phyloP scores from a whole-genome alignment of 257 asterid species.

The Solanum sparsipilum region DNA sequence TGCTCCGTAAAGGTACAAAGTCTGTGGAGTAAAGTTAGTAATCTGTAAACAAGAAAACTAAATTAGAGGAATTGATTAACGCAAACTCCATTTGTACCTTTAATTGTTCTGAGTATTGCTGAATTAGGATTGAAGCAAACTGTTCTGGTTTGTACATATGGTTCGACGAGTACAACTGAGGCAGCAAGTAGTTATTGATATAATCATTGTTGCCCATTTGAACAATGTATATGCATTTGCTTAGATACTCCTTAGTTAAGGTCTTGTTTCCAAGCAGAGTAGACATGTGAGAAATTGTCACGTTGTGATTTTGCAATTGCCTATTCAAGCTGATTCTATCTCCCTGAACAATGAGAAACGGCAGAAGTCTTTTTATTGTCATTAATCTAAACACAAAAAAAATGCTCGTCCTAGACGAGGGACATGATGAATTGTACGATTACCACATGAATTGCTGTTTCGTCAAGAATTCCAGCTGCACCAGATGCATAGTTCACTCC shows the following conservation, averaged over 20 bases:
- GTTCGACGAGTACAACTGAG: slow-evolving; percentile 30
- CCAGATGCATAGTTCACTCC: slow-evolving; percentile 15
- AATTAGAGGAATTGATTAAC: background rate
- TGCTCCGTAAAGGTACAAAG: slow-evolving; percentile 30
- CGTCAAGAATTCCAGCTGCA: slow-evolving; percentile 6
- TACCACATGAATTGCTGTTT: background rate
- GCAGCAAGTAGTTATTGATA: slow-evolving; percentile 53
- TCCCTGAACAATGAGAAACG: slow-evolving; percentile 1
- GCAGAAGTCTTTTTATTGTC: background rate
- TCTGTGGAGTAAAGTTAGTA: slow-evolving; percentile 8
- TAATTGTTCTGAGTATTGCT: slow-evolving; percentile 1
- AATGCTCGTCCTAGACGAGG: background rate
- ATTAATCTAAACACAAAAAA: background rate
- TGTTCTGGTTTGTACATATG: background rate
- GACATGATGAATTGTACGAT: background rate
- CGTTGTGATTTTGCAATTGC: slow-evolving; percentile 8
- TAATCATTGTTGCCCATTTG: slow-evolving; percentile 56
- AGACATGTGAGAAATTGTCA: background rate
- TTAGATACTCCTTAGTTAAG: slow-evolving; percentile 19
- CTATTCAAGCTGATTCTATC: slow-evolving; percentile 5
- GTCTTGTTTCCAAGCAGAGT: slow-evolving; percentile 15
- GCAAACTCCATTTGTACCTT: background rate
- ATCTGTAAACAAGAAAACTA: background rate
- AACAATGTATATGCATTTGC: slow-evolving; percentile 45
- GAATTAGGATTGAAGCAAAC: background rate